Evolutionary conservation across 257 asterid genomes (phyloP).

Genomic region (Nicotiana otophora): DNA sequence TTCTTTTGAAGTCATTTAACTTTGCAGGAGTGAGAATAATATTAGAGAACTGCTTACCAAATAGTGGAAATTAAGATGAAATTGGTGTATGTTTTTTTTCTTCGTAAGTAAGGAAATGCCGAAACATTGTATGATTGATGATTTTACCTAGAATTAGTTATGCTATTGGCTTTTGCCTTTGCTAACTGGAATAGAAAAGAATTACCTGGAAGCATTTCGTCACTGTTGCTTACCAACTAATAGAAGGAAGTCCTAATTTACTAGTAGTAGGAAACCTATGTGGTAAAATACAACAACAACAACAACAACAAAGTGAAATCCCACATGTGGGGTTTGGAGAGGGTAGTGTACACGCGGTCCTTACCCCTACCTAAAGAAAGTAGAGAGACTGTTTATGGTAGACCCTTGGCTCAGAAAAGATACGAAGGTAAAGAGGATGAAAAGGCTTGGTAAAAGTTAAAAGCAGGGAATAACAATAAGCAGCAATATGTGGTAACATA

Average conservation of each 20-base stretch:
- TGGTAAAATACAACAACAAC: not conserved
- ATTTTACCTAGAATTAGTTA: not conserved
- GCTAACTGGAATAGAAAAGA: not conserved
- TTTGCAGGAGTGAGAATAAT: not conserved
- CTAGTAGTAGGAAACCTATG: not conserved
- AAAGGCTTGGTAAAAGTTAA: no score
- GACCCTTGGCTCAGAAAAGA: no score
- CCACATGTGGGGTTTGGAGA: no score
- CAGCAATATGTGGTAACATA: not conserved
- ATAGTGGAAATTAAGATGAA: not conserved
- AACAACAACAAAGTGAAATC: no score
- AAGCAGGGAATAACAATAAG: no score
- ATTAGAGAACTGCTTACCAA: not conserved
- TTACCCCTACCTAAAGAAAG: no score
- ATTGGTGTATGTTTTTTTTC: not conserved
- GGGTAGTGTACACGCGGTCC: no score
- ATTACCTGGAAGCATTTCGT: not conserved
- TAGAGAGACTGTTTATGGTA: no score
- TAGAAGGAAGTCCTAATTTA: not conserved
- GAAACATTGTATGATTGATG: not conserved
- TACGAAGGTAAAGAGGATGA: no score
- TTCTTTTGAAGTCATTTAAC: not conserved
- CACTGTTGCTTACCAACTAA: not conserved
- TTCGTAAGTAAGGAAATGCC: not conserved
- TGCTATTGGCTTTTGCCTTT: slow-evolving; percentile 1